Evolutionary conservation across 345 rosid species (phyloP).

Genomic region (Crucihimalaya himalaica): DNA sequence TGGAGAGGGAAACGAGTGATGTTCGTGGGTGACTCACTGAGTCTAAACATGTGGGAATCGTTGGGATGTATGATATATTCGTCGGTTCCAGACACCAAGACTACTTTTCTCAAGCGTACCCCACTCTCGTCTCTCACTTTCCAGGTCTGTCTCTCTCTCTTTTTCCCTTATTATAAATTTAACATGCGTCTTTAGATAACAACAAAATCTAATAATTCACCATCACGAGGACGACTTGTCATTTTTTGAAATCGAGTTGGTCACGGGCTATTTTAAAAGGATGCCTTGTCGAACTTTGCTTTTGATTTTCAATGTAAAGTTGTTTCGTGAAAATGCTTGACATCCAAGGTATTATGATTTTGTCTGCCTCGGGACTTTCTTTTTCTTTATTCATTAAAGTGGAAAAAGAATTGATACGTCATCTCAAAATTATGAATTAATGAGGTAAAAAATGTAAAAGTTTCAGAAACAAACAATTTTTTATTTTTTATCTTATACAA

Average conservation of each 20-base stretch:
- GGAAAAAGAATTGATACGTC: not conserved
- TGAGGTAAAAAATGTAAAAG: no score
- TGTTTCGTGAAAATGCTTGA: constrained; percentile 19
- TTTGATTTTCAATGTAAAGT: constrained; percentile 17
- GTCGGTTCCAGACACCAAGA: constrained; percentile 62
- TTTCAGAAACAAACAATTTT: no score
- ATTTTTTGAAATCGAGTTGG: constrained; percentile 19
- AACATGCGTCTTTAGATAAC: constrained; percentile 11
- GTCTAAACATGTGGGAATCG: constrained; percentile 81
- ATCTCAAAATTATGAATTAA: not conserved
- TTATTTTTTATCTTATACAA: no score
- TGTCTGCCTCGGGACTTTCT: constrained; percentile 12
- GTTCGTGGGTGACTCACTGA: constrained; percentile 98
- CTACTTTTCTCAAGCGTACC: constrained; percentile 41
- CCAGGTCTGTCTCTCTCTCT: constrained; percentile 50
- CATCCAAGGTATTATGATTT: constrained; percentile 32
- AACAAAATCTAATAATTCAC: constrained; percentile 33
- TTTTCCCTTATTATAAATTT: not conserved
- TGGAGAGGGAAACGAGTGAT: constrained; percentile 94
- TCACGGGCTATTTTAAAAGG: constrained; percentile 26
- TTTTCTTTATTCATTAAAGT: not conserved
- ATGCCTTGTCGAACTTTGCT: constrained; percentile 2
- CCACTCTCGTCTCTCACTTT: constrained; percentile 63
- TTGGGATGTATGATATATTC: constrained; percentile 73
- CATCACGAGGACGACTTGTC: constrained; percentile 35